Evolutionary conservation across 345 rosid genomes (phyloP).

Genomic region (Lepidium didymum): DNA sequence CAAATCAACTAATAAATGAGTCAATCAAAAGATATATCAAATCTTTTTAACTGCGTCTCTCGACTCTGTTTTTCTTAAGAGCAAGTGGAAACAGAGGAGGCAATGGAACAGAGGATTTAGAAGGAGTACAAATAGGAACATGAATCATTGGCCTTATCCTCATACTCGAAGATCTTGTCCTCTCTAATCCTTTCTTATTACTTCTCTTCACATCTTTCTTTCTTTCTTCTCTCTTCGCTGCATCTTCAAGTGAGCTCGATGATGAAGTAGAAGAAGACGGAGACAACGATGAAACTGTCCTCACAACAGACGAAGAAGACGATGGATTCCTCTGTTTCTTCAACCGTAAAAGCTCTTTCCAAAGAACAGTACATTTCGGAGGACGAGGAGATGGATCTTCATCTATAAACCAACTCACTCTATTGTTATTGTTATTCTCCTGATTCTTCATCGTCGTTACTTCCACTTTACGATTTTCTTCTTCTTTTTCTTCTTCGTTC

Average conservation of each 20-base stretch:
- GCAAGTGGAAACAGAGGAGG: slow-evolving; percentile 59
- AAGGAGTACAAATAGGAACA: slow-evolving; percentile 61
- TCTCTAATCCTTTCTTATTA: slow-evolving; percentile 69
- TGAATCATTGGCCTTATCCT: slow-evolving; percentile 82
- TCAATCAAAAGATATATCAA: background rate
- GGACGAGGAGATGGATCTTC: slow-evolving; percentile 98
- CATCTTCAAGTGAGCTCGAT: slow-evolving; percentile 51
- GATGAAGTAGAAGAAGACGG: slow-evolving; percentile 68
- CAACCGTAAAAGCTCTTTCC: slow-evolving; percentile 87
- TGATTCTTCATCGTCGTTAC: slow-evolving; percentile 14
- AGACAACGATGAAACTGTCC: slow-evolving; percentile 36
- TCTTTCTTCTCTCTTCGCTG: slow-evolving; percentile 29
- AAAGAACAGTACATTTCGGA: slow-evolving; percentile 89
- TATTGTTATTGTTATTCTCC: slow-evolving; percentile 38
- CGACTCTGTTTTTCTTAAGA: slow-evolving; percentile 53
- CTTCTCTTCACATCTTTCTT: slow-evolving; percentile 44
- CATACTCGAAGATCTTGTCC: slow-evolving; percentile 63
- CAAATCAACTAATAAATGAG: slow-evolving; percentile 11
- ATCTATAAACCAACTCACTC: slow-evolving; percentile 67
- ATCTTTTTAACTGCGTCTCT: slow-evolving; percentile 33
- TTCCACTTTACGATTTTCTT: slow-evolving; percentile 18
- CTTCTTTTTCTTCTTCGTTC: slow-evolving; percentile 23
- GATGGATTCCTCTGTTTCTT: slow-evolving; percentile 60
- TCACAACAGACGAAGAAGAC: slow-evolving; percentile 1
- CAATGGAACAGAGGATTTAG: slow-evolving; percentile 41